Conservation (phyloP, 1,284 basidiomycete species). For the Xerocomus nothofagi region DNA sequence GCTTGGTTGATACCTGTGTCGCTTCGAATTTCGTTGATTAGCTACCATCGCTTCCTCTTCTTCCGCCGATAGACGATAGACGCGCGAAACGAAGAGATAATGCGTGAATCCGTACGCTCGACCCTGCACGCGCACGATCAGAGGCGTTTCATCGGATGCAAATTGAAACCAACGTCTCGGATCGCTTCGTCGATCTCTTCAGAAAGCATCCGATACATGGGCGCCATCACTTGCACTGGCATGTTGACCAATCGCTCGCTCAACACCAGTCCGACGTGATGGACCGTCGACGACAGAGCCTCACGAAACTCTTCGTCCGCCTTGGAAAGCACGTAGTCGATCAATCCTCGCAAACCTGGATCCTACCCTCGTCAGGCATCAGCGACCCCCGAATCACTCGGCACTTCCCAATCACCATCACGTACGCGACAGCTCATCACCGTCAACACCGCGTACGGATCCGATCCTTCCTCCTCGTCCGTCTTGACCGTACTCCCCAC, state of each 20-base stretch:
- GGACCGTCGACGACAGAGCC: no score
- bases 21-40: constrained; percentile 22
- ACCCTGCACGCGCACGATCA: constrained; percentile 57
- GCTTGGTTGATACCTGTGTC: constrained; percentile 29
- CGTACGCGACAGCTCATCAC: constrained; percentile 81
- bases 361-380: no score
- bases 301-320: constrained; percentile 47
- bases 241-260: constrained; percentile 90
- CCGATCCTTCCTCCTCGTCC: constrained; percentile 78
- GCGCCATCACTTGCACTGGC: constrained; percentile 86
- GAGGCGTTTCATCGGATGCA: neutral
- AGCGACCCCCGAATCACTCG: no score
- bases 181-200: constrained; percentile 76
- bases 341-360: constrained; percentile 67
- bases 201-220: constrained; percentile 84
- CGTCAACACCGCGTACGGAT: constrained; percentile 84
- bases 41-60: constrained; percentile 48
- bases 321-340: constrained; percentile 66
- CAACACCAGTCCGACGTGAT: constrained; percentile 77
- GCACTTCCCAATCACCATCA: no score
- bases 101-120: constrained; percentile 71
- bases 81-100: constrained; percentile 72
- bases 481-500: constrained; percentile 92
- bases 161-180: constrained; percentile 50
- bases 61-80: constrained; percentile 63